Percentiles rank a stretch among this genome's conserved stretches.
Evolutionary conservation across 176 grass and related monocot species (phyloP).

Genomic region (Tillandsia fasciculata): DNA sequence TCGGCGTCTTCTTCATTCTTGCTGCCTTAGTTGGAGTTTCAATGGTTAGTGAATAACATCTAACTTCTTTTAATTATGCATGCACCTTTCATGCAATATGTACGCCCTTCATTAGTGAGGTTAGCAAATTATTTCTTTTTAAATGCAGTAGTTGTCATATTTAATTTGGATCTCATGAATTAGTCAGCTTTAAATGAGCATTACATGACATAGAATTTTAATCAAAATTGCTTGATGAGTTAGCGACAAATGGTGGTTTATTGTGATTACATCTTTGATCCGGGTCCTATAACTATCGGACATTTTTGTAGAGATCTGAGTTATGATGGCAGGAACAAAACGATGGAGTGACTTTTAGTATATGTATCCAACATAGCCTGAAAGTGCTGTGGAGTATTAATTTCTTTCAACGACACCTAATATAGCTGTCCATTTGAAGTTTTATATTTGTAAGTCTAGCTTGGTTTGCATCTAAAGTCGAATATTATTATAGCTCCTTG

Average conservation of each 20-base stretch:
- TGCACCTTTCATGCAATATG: not conserved
- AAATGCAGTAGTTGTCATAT: conserved; percentile 1
- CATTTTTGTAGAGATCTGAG: too few species aligned
- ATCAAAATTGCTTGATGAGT: not conserved
- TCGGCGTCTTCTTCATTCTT: conserved; percentile 56
- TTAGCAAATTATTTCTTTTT: conserved; percentile 14
- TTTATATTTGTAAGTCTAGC: too few species aligned
- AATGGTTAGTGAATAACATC: conserved; percentile 37
- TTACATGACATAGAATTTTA: not conserved
- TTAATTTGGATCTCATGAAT: not conserved
- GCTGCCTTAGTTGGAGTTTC: conserved; percentile 52
- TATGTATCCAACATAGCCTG: too few species aligned
- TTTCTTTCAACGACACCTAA: too few species aligned
- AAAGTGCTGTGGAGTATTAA: too few species aligned
- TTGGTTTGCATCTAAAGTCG: too few species aligned
- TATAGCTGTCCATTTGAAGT: too few species aligned
- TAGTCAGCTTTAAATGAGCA: not conserved
- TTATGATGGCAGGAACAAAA: too few species aligned
- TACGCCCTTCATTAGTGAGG: not conserved
- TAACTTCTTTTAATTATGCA: not conserved
- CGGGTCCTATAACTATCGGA: not conserved
- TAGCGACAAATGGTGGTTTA: not conserved
- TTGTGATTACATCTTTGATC: not conserved
- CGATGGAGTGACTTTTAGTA: not conserved
- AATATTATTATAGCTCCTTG: too few species aligned